phyloP scores from a whole-genome alignment of 2,329 filamentous ascomycete species.

The Karstenula rhodostoma region DNA sequence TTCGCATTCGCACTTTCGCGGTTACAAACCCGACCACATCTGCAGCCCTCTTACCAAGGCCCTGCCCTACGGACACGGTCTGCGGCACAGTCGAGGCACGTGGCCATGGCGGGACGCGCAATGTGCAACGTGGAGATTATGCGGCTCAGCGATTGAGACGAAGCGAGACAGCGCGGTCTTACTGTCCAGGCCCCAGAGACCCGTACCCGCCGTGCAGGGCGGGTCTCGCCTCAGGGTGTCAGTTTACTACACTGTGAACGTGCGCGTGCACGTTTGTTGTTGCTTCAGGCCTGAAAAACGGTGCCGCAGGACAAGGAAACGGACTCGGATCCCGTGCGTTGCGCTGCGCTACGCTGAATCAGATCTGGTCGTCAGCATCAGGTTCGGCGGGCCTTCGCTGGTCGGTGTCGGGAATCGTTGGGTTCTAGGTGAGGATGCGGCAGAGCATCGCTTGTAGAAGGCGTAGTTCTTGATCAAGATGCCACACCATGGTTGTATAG shows the following conservation, averaged over 20 bases:
- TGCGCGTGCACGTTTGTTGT: too few species aligned
- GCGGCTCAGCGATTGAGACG: neutral
- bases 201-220: too few species aligned
- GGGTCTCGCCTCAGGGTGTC: neutral
- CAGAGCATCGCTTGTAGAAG: too few species aligned
- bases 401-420: too few species aligned
- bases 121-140: neutral
- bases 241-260: too few species aligned
- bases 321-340: neutral
- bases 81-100: neutral
- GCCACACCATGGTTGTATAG: too few species aligned
- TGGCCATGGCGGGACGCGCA: neutral
- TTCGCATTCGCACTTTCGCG: neutral
- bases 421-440: neutral
- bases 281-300: neutral
- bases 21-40: neutral
- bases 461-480: too few species aligned
- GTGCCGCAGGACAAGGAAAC: slow-evolving; percentile 1
- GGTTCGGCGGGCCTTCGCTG: neutral
- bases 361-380: slow-evolving; percentile 14
- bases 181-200: neutral
- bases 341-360: neutral
- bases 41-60: neutral
- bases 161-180: neutral
- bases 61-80: neutral